These are phyloP conservation scores for Epichloe bromicola DNA, from an alignment of 2,329 filamentous ascomycete genomes.

Conservation along the genomic window DNA sequence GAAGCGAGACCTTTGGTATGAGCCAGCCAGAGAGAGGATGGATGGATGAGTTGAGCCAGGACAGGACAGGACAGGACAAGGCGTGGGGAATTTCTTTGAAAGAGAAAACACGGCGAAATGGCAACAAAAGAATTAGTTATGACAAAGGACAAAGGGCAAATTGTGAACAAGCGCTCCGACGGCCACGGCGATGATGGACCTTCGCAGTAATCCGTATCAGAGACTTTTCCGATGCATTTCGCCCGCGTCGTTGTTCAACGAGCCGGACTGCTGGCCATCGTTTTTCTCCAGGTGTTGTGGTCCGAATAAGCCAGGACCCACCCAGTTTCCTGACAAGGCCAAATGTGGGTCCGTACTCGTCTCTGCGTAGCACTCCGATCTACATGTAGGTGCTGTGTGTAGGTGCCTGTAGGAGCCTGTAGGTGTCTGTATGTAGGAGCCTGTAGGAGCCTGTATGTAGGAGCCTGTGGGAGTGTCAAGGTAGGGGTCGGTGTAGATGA, in stretches of 20 bases:
- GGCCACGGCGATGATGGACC: constrained; percentile 9
- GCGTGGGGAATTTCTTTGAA: constrained; percentile 6
- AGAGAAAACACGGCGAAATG: constrained; percentile 3
- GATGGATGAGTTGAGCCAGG: constrained; percentile 6
- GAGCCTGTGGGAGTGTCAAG: no score
- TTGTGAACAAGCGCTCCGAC: constrained; percentile 3
- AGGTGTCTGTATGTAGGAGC: no score
- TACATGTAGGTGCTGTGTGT: no score
- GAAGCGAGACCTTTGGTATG: neutral
- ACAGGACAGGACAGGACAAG: neutral
- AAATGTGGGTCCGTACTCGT: neutral
- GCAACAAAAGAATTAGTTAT: constrained; percentile 4
- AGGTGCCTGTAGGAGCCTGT: fast-evolving
- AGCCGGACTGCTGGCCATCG: constrained; percentile 19
- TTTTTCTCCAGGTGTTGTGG: constrained; percentile 28
- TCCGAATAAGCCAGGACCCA: constrained; percentile 24
- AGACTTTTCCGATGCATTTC: constrained; percentile 5
- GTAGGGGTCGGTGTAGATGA: no score
- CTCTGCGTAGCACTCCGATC: no score
- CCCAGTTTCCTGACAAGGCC: constrained; percentile 9
- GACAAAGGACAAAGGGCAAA: constrained; percentile 7
- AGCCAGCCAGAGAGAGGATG: neutral
- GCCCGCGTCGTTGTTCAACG: constrained; percentile 3
- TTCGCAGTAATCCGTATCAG: constrained; percentile 9
- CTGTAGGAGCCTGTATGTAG: no score